Evolutionary conservation across 2,329 filamentous ascomycete genomes (phyloP).

Genomic region (Macroventuria anomochaeta): DNA sequence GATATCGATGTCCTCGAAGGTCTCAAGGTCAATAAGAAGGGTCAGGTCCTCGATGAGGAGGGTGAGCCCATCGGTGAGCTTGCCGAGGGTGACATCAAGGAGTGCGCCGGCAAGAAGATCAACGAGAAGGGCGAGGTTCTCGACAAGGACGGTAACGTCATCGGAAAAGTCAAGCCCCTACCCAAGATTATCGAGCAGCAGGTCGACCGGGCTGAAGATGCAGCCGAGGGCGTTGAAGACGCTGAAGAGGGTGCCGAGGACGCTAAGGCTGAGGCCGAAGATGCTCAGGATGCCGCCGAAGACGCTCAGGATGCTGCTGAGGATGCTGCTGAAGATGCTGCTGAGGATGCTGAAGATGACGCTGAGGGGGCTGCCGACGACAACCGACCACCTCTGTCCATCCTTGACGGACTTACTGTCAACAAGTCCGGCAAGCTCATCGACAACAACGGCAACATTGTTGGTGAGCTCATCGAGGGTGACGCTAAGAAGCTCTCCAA

Average conservation of each 20-base stretch:
- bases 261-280: slow-evolving; percentile 39
- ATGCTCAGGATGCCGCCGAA: slow-evolving; percentile 39
- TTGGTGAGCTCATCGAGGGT: slow-evolving; percentile 59
- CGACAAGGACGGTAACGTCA: slow-evolving; percentile 67
- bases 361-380: slow-evolving; percentile 40
- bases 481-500: slow-evolving; percentile 62
- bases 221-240: slow-evolving; percentile 39
- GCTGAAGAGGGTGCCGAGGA: slow-evolving; percentile 42
- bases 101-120: slow-evolving; percentile 70
- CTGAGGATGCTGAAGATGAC: slow-evolving; percentile 41
- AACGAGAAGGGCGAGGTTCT: slow-evolving; percentile 70
- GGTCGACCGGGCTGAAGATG: slow-evolving; percentile 41
- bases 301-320: slow-evolving; percentile 44
- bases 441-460: slow-evolving; percentile 54
- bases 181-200: slow-evolving; percentile 52
- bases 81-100: slow-evolving; percentile 63
- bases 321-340: too few species aligned
- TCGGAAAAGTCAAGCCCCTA: slow-evolving; percentile 65
- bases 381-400: slow-evolving; percentile 55
- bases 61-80: slow-evolving; percentile 62
- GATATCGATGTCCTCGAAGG: slow-evolving; percentile 58
- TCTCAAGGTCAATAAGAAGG: slow-evolving; percentile 66
- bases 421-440: slow-evolving; percentile 61
- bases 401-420: slow-evolving; percentile 57
- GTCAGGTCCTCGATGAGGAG: slow-evolving; percentile 59